These are phyloP conservation scores for Seiridium cupressi DNA, from an alignment of 2,329 filamentous ascomycete genomes.

Conservation along the genomic window DNA sequence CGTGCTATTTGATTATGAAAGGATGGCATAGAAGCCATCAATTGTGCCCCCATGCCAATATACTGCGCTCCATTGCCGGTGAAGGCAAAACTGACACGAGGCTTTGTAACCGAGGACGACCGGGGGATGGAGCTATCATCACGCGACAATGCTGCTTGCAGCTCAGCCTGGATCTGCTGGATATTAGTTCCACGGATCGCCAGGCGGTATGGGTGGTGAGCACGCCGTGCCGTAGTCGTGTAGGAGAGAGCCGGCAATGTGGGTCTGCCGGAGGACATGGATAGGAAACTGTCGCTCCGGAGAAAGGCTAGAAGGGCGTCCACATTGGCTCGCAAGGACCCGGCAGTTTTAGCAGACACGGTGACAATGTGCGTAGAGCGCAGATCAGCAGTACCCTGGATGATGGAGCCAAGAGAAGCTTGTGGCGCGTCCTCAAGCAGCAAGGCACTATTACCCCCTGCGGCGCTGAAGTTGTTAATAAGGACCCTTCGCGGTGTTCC, in stretches of 20 bases:
- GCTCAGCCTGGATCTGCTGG: slow-evolving; percentile 29
- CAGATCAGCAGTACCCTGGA: slow-evolving; percentile 33
- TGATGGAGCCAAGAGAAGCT: neutral
- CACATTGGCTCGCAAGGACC: slow-evolving; percentile 53
- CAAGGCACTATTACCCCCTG: slow-evolving; percentile 46
- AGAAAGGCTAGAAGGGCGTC: slow-evolving; percentile 44
- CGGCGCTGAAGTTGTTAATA: slow-evolving; percentile 52
- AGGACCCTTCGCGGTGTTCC: slow-evolving; percentile 24
- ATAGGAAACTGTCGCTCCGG: slow-evolving; percentile 46
- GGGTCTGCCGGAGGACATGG: slow-evolving; percentile 39
- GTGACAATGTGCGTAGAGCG: slow-evolving; percentile 40
- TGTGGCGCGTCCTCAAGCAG: slow-evolving; percentile 19
- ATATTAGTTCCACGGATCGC: slow-evolving; percentile 36
- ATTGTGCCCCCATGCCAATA: slow-evolving; percentile 12
- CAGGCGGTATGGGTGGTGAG: slow-evolving; percentile 54
- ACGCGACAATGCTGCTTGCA: slow-evolving; percentile 38
- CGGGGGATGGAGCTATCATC: slow-evolving; percentile 31
- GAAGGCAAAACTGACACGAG: slow-evolving; percentile 29
- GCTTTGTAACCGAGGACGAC: slow-evolving; percentile 8
- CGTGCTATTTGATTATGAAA: slow-evolving; percentile 43
- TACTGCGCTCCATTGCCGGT: slow-evolving; percentile 20
- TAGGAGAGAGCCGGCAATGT: slow-evolving; percentile 45
- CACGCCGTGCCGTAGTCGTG: slow-evolving; percentile 61
- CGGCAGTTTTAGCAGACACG: slow-evolving; percentile 50
- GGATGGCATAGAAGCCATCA: slow-evolving; percentile 12